Evolutionary conservation across 129 eudicot genomes (phyloP).

Genomic region (Centaurea solstitialis): DNA sequence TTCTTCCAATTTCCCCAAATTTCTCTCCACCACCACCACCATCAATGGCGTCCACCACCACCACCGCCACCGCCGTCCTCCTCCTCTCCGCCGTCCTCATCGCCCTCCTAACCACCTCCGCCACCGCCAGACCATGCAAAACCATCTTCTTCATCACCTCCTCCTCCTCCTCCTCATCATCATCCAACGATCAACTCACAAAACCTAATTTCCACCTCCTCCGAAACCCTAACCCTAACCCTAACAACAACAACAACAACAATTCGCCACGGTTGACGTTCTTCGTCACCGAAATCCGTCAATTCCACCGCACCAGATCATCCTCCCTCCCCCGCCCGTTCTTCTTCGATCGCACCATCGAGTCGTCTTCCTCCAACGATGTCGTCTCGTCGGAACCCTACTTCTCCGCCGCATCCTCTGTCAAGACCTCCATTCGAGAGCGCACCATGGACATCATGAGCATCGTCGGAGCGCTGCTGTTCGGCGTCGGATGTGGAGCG

Average conservation of each 20-base stretch:
- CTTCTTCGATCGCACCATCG: slow-evolving; percentile 25
- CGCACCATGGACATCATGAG: slow-evolving; percentile 74
- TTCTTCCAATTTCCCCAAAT: neutral
- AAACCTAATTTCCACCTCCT: slow-evolving; percentile 37
- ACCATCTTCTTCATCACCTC: slow-evolving; percentile 70
- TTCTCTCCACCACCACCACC: neutral
- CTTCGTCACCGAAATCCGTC: slow-evolving; percentile 36
- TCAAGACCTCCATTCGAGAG: slow-evolving; percentile 50
- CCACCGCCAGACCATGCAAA: slow-evolving; percentile 80
- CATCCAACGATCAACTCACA: slow-evolving; percentile 27
- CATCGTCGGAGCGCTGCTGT: slow-evolving; percentile 69
- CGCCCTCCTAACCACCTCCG: slow-evolving; percentile 40
- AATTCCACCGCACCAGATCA: slow-evolving; percentile 27
- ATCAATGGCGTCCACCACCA: slow-evolving; percentile 47
- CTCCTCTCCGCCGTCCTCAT: slow-evolving; percentile 43
- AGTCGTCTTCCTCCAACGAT: slow-evolving; percentile 15
- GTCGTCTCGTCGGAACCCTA: slow-evolving; percentile 18
- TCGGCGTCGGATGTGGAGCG: slow-evolving; percentile 88
- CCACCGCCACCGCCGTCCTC: slow-evolving; percentile 18
- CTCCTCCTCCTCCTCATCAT: slow-evolving; percentile 54
- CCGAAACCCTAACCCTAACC: slow-evolving; percentile 31
- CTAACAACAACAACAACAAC: too few species aligned
- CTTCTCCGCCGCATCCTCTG: slow-evolving; percentile 32
- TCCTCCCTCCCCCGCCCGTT: slow-evolving; percentile 18
- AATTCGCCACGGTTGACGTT: slow-evolving; percentile 41